phyloP scores from a whole-genome alignment of 306 rosid genomes.

The Carpinus fangiana region DNA sequence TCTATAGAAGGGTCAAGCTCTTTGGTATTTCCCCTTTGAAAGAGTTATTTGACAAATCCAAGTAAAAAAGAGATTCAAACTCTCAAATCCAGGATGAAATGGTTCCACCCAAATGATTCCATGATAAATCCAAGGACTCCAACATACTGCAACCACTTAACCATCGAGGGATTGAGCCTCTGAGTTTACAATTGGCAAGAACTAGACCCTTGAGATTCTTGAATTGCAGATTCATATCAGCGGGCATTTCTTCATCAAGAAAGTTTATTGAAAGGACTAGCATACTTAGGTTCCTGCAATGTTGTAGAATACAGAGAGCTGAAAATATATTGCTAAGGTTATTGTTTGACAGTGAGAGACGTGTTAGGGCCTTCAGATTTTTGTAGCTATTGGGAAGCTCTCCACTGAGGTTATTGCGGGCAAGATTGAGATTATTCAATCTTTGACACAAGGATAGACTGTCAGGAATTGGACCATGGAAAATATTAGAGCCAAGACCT shows the following conservation, averaged over 20 bases:
- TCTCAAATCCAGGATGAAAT: too few relatives aligned
- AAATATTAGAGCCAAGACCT: conserved; percentile 30
- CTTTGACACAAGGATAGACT: conserved; percentile 35
- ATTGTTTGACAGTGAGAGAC: conserved; percentile 28
- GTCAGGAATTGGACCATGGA: conserved; percentile 36
- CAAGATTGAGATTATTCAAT: conserved; percentile 10
- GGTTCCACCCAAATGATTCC: too few relatives aligned
- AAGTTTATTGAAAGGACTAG: conserved; percentile 33
- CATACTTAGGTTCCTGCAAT: conserved; percentile 37
- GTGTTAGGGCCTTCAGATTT: conserved; percentile 26
- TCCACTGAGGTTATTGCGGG: conserved; percentile 20
- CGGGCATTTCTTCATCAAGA: conserved; percentile 35
- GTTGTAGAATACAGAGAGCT: conserved; percentile 35
- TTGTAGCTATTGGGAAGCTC: conserved; percentile 32
- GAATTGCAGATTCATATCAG: conserved; percentile 17
- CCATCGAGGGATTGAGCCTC: conserved; percentile 48
- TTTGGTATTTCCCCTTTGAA: too few relatives aligned
- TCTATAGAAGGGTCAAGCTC: too few relatives aligned
- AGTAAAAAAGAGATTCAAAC: too few relatives aligned
- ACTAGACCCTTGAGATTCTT: conserved; percentile 32
- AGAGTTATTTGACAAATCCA: too few relatives aligned
- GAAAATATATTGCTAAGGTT: conserved; percentile 32
- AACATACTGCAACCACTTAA: background rate
- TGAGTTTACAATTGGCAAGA: conserved; percentile 34
- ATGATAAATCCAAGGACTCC: too few relatives aligned